phyloP scores from a whole-genome alignment of 805 yeast species.

The Suhomyces kilbournensis region DNA sequence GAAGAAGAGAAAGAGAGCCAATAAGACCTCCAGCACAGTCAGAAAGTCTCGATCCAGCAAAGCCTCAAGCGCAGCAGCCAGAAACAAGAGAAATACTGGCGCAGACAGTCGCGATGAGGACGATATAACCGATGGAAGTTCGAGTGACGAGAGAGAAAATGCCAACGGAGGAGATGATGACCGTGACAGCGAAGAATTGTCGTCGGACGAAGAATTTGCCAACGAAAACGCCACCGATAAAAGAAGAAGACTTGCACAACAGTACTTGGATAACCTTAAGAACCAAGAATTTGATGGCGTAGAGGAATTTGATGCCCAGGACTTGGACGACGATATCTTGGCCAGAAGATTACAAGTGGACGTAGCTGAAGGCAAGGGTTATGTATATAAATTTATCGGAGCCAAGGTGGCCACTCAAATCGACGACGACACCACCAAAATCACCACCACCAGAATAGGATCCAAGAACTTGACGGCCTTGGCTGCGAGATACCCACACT shows the following conservation, averaged over 20 bases:
- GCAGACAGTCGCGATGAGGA: conserved; percentile 35
- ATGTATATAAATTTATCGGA: conserved; percentile 66
- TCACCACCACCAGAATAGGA: conserved; percentile 54
- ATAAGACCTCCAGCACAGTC: conserved; percentile 18
- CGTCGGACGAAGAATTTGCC: conserved; percentile 69
- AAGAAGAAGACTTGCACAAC: conserved; percentile 90
- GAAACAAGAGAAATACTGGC: conserved; percentile 9
- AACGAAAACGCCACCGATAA: conserved; percentile 88
- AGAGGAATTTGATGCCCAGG: conserved; percentile 75
- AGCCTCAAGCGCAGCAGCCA: conserved; percentile 5
- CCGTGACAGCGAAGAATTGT: conserved; percentile 39
- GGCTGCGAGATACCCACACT: conserved; percentile 56
- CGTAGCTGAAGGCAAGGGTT: conserved; percentile 87
- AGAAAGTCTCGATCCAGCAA: conserved; percentile 13
- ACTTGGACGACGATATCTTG: conserved; percentile 82
- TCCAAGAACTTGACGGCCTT: conserved; percentile 55
- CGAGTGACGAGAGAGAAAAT: conserved; percentile 16
- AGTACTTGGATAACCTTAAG: conserved; percentile 78
- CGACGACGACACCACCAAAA: conserved; percentile 34
- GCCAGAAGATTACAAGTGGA: conserved; percentile 79
- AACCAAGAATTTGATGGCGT: conserved; percentile 38
- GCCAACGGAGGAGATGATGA: conserved; percentile 26
- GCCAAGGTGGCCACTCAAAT: conserved; percentile 43
- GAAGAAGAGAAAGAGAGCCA: conserved; percentile 44
- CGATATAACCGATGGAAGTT: conserved; percentile 31